A percentile compares a stretch with the other conserved stretches of the same genome.
Conservation (phyloP, 1,284 basidiomycete genomes). For the Retiboletus fuscus region DNA sequence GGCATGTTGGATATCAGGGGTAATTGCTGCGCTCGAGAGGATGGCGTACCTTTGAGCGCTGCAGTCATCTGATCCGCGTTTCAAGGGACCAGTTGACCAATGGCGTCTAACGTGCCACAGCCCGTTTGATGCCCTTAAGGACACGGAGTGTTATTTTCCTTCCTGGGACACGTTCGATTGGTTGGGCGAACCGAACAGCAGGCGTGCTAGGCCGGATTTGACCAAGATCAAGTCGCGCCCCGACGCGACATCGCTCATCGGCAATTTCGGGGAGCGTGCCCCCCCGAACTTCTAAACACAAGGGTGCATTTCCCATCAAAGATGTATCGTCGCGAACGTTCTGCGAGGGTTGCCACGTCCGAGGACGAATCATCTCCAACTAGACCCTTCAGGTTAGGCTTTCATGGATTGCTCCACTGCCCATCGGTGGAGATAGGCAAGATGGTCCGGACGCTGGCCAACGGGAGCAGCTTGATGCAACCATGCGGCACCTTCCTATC, state of each 20-base stretch:
- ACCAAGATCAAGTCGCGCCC: too few species aligned
- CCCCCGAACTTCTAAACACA: too few species aligned
- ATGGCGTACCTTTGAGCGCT: too few species aligned
- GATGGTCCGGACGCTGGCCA: too few species aligned
- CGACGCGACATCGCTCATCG: neutral
- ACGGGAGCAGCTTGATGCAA: too few species aligned
- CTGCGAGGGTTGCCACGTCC: too few species aligned
- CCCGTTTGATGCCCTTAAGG: neutral
- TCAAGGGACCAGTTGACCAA: neutral
- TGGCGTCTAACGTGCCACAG: neutral
- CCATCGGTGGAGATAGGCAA: too few species aligned
- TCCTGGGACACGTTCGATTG: neutral
- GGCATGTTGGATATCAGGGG: too few species aligned
- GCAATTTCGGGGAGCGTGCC: neutral
- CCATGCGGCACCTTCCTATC: too few species aligned
- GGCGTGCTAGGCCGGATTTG: too few species aligned
- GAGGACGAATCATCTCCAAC: neutral
- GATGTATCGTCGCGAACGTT: neutral
- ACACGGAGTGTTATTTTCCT: neutral
- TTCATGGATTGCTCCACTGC: neutral
- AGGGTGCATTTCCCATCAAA: neutral
- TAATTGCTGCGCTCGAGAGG: too few species aligned
- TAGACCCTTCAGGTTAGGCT: neutral
- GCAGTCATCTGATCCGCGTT: neutral
- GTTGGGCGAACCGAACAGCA: too few species aligned